phyloP scores from a whole-genome alignment of 208 protist genomes.

The Entamoeba nuttalli region DNA sequence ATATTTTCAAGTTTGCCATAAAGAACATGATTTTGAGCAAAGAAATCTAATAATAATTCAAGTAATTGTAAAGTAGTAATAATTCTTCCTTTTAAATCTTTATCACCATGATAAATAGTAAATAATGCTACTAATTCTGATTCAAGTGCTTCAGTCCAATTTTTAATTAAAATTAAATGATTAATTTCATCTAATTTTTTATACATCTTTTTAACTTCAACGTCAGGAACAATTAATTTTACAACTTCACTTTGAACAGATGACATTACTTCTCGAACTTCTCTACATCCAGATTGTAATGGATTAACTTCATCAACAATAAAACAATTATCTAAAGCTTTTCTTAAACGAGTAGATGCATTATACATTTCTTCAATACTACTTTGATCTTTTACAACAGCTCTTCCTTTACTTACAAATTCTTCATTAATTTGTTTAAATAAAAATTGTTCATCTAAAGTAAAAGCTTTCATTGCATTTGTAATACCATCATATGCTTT shows the following conservation, averaged over 20 bases:
- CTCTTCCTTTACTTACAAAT: neutral
- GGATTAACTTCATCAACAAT: neutral
- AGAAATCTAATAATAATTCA: neutral
- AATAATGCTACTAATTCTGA: neutral
- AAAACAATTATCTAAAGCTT: neutral
- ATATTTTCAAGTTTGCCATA: neutral
- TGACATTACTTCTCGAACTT: neutral
- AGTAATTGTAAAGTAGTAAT: neutral
- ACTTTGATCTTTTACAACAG: neutral
- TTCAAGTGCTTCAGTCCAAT: neutral
- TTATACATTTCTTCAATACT: neutral
- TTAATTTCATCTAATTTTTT: neutral
- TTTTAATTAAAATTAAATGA: neutral
- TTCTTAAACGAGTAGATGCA: neutral
- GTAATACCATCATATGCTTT: neutral
- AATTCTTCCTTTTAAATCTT: neutral
- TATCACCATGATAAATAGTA: neutral
- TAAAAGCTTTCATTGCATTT: neutral
- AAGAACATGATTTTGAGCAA: neutral
- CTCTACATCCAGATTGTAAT: neutral
- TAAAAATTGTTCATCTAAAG: neutral
- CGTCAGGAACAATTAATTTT: neutral
- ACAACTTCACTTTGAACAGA: neutral
- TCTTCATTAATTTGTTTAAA: neutral
- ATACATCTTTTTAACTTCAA: neutral